phyloP scores from a whole-genome alignment of 305 asterid species.

The Plantago lanceolata region DNA sequence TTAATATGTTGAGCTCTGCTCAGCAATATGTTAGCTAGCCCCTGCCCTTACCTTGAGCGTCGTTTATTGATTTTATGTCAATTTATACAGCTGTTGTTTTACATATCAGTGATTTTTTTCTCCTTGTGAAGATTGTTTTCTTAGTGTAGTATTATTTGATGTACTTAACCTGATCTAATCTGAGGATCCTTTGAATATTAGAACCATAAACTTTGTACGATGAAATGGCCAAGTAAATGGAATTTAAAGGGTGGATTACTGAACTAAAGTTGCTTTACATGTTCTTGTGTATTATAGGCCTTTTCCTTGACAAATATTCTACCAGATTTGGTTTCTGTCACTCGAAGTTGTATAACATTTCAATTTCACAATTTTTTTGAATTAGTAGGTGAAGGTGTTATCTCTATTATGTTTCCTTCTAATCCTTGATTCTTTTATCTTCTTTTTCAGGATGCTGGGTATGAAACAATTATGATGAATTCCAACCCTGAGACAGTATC shows the following conservation, averaged over 20 bases:
- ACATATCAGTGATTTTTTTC: no score
- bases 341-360: not conserved
- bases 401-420: slow-evolving; percentile 7
- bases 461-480: slow-evolving; percentile 95
- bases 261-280: not conserved
- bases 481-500: slow-evolving; percentile 96
- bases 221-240: not conserved
- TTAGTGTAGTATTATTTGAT: no score
- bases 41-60: no score
- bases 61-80: no score
- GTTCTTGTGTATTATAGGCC: not conserved
- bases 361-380: slow-evolving; percentile 14
- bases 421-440: slow-evolving; percentile 13
- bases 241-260: not conserved
- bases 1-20: no score
- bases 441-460: slow-evolving; percentile 69
- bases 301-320: no score
- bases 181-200: not conserved
- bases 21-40: no score
- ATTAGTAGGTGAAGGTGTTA: slow-evolving; percentile 1
- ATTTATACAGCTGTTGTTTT: no score
- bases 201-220: not conserved
- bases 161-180: not conserved
- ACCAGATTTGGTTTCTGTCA: no score
- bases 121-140: not conserved